Evolutionary conservation across 805 yeast genomes (phyloP).

Genomic region (Brettanomyces custersianus): DNA sequence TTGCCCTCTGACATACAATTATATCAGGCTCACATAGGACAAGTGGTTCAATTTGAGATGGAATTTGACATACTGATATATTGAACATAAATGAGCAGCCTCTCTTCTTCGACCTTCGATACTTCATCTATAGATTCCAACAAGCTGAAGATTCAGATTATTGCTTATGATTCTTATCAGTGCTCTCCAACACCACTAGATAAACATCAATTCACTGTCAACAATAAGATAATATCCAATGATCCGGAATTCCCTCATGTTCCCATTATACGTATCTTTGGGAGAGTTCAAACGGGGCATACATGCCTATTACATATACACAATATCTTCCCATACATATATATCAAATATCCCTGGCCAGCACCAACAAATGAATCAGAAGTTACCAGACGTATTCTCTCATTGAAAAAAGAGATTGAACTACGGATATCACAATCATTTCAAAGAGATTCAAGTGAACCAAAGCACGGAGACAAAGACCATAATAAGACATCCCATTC

Average conservation of each 20-base stretch:
- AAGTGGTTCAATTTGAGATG: too few species aligned
- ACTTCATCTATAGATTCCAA: constrained; percentile 4
- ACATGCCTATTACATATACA: constrained; percentile 66
- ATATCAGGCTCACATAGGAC: too few species aligned
- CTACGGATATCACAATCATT: constrained; percentile 30
- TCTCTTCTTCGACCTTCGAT: constrained; percentile 5
- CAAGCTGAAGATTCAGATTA: constrained; percentile 44
- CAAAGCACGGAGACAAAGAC: constrained; percentile 9
- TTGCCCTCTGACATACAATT: too few species aligned
- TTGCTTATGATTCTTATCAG: constrained; percentile 60
- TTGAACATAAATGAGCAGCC: too few species aligned
- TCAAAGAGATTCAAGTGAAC: constrained; percentile 15
- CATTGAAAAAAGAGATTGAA: constrained; percentile 38
- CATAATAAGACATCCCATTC: neutral
- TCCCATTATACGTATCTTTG: constrained; percentile 75
- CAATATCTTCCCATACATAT: constrained; percentile 77
- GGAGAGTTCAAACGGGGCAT: constrained; percentile 53
- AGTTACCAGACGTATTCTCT: constrained; percentile 27
- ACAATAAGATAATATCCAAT: constrained; percentile 11
- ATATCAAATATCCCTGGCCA: constrained; percentile 47
- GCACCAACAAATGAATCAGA: constrained; percentile 11
- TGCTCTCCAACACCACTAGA: constrained; percentile 48
- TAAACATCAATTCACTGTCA: constrained; percentile 26
- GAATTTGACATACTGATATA: too few species aligned
- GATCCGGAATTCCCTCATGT: constrained; percentile 35